Conservation (phyloP, 192 early-diverging fungal genomes). For the Umbelopsis sp. region DNA sequence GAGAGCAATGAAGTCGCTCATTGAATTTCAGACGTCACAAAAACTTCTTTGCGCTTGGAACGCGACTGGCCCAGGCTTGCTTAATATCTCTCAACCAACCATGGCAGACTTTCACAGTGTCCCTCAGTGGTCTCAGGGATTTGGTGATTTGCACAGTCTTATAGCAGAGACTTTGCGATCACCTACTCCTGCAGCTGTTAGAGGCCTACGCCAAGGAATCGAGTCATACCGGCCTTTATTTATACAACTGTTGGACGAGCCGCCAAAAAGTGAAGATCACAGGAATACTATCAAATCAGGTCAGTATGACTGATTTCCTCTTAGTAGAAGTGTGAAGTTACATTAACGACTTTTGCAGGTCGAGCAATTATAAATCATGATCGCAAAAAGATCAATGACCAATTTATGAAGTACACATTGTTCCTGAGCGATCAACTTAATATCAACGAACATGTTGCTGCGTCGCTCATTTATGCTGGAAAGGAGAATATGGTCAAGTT, state of each 20-base stretch:
- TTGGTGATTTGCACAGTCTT: conserved; percentile 6
- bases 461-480: conserved; percentile 61
- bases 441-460: conserved; percentile 77
- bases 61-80: background rate
- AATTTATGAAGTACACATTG: conserved; percentile 66
- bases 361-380: conserved; percentile 61
- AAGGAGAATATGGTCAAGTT: conserved; percentile 12
- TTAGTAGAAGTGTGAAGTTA: background rate
- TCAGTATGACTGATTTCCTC: conserved; percentile 8
- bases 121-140: conserved; percentile 19
- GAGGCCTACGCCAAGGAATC: conserved; percentile 8
- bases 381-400: conserved; percentile 64
- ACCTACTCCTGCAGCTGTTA: background rate
- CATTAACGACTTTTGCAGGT: conserved; percentile 32
- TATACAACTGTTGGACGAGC: conserved; percentile 29
- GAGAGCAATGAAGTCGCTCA: conserved; percentile 1
- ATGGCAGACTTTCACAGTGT: conserved; percentile 12
- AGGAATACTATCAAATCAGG: conserved; percentile 29
- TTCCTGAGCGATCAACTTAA: conserved; percentile 80
- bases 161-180: conserved; percentile 15
- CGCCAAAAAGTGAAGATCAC: conserved; percentile 26
- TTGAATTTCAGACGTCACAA: conserved; percentile 21
- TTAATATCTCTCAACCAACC: background rate
- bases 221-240: conserved; percentile 5
- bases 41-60: conserved; percentile 16